Base-by-base conservation (phyloP, 768 basidiomycete species). In the Mycena chlorophos region DNA sequence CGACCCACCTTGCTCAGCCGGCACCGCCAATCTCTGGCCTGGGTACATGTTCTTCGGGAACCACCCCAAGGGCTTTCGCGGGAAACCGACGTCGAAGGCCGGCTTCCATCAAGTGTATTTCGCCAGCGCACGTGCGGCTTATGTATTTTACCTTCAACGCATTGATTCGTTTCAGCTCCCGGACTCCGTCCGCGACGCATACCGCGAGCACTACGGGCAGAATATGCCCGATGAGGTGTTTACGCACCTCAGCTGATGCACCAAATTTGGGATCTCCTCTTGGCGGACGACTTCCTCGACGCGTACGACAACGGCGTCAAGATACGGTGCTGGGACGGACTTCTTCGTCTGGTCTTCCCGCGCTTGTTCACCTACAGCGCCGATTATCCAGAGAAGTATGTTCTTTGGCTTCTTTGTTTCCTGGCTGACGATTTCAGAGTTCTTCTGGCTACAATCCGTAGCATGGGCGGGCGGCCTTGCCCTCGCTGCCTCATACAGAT, bases 301-400 rank as follows among this genome's bases (percentile, higher is more conserved):
- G 69, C 65, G 0, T 66, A 62, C 30, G 20, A 34, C 12, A 26
- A 65, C 49, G 67, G 68, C 2, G 47, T 69, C 17, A 56, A 63
- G 19, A 19, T 69, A 12, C 39, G 26, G 22, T 69, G 63, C 54
- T 43, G 20, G 12, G 69, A 69, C 58, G 60, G 63, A 10, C 51
- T 69, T 5, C 23, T 25, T 22, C 54, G 64, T 13, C 54, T 63
- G 5, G 38, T 68, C 20, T 69, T 54, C 52, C 64, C 63, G 16
- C 52, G 69, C 2, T 61, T 69, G 20, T 63, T 69, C 37, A 64
- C 61, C 13, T 67, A 69, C 49, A 50, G 59, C 13, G 69, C 68
- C 1, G 68, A 69, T 52, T 69, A 69, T 56, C 67, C 67, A 6
- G 68, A 70, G 46, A 69, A 68, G 68, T 69, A 47, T 10, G 42